Base-by-base conservation (phyloP, 2,329 filamentous ascomycete genomes). In the Leptographium flavum region DNA sequence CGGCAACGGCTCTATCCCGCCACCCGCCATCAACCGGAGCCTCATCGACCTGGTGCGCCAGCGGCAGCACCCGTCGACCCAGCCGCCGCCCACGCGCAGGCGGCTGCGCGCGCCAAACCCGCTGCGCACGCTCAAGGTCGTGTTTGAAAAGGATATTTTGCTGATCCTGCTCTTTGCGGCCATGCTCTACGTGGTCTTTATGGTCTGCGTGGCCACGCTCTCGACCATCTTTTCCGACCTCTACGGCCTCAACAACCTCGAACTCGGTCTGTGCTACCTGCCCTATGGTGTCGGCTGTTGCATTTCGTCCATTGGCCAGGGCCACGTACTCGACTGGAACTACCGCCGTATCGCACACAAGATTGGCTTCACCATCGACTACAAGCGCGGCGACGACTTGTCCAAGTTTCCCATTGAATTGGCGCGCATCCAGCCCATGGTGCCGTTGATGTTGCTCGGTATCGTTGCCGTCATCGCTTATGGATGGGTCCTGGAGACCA, bases 261-360 rank as follows among this genome's bases (percentile, higher is more conserved):
- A 71, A 50, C 63, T 73, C 25, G 72, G 73, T 3, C 61, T 76
- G 3, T 73, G 72, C 50, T 76, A 70, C 52, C 60, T 76, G 13
- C 71, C 72, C 1, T 70, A 74, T 43, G 73, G 72, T 1, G 54
- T 67, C 3, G 70, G 70, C 4, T 73, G 68, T 47, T 69, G 64
- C 33, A 47, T 66, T 10, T 65, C 71, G 1, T 66, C 70, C 13
- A 52, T 75, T 23, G 56, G 59, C n/a, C 72, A 75, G 49, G 81
- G 84, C 5, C 69, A 69, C 50, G 55, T 75, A 6, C 62, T 74
- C 40, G 72, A 76, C 59, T 79, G 74, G 68, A 87, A 87, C 58
- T 93, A 84, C 58, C 70, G 76, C 7, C 73, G 81, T 33, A 71
- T 79, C 39, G 82, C 83, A 1, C 68, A 65, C 41, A 68, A 70